Evolutionary conservation across 805 yeast genomes (phyloP), one percentile per base, ranked within the genome.

Genomic region (Ogataea salicorniae): DNA sequence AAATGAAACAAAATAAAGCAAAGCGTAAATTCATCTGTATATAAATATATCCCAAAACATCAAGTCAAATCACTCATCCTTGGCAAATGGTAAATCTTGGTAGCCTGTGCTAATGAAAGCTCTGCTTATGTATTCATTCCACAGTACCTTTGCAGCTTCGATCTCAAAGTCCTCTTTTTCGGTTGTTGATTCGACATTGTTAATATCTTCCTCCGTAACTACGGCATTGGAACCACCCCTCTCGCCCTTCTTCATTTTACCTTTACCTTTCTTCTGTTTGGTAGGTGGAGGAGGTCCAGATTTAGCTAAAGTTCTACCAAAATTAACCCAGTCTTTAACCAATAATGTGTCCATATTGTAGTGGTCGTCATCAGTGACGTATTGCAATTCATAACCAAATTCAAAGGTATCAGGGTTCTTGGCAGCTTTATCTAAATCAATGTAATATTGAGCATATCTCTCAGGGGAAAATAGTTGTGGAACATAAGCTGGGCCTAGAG

Each of bases 401-500:
- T 70, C 62, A n/a, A 11, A 33, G 54, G 73, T 68, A 13, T 62
- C 59, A 0, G 69, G 67, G 20, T 67, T 55, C 4, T 62, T 51
- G 50, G 81, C 80, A 11, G 47, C 51, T 17, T 51, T 45, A 49
- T 64, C 57, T 50, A 88, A 70, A 62, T 88, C 87, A n/a, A 82
- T 75, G 62, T 70, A 88, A 61, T 83, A 87, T 61, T 87, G 95
- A 1, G 80, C 80, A 64, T 83, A 89, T 50, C 80, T 70, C 37
- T 77, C 74, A 0, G 96, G 96, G 0, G 92, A 73, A 54, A 86
- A 86, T 33, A 80, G 60, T 67, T 87, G 95, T 2, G 82, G 77
- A 2, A 68, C 66, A 61, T 83, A 87, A 0, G 84, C 96, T 2
- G 96, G 96, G 0, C 96, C 96, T 36, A 83, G 62, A 1, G 77